Conservation (phyloP, 257 asterid species). For the Capsicum rhomboideum region DNA sequence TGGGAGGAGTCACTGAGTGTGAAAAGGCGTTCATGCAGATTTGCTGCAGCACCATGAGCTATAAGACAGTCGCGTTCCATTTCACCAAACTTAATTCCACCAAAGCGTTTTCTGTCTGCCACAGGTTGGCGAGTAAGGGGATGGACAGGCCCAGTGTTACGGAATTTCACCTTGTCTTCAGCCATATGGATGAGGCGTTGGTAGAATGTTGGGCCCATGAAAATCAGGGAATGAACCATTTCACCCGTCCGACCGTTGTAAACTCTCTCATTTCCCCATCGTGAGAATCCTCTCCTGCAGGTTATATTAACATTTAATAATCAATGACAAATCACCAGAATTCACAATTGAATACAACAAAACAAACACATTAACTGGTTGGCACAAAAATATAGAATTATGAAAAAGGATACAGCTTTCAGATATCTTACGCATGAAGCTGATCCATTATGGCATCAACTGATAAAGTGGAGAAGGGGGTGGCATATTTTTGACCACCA, state of each 20-base stretch:
- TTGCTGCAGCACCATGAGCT: slow-evolving; percentile 90
- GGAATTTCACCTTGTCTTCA: slow-evolving; percentile 82
- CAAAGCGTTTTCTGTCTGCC: slow-evolving; percentile 87
- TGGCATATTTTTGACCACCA: slow-evolving; percentile 65
- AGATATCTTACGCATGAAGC: slow-evolving; percentile 59
- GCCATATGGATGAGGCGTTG: slow-evolving; percentile 95
- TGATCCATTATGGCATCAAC: slow-evolving; percentile 66
- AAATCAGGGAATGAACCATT: slow-evolving; percentile 48
- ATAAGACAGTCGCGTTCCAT: slow-evolving; percentile 93
- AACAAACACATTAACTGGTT: neutral
- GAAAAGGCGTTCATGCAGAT: slow-evolving; percentile 84
- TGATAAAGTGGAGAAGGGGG: slow-evolving; percentile 76
- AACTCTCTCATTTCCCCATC: slow-evolving; percentile 87
- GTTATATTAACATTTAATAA: neutral
- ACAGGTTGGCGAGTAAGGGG: slow-evolving; percentile 98
- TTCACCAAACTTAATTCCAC: slow-evolving; percentile 91
- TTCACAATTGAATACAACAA: neutral
- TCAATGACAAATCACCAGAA: slow-evolving; percentile 5
- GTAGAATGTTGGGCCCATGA: slow-evolving; percentile 92
- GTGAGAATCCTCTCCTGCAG: slow-evolving; percentile 70
- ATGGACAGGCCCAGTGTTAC: slow-evolving; percentile 90
- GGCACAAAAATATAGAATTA: neutral
- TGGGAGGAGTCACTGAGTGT: slow-evolving; percentile 82
- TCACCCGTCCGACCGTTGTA: slow-evolving; percentile 79
- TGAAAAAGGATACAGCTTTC: neutral